Conservation (phyloP, 495 filamentous ascomycete species). For the Paragyromitra xinjiangensis region DNA sequence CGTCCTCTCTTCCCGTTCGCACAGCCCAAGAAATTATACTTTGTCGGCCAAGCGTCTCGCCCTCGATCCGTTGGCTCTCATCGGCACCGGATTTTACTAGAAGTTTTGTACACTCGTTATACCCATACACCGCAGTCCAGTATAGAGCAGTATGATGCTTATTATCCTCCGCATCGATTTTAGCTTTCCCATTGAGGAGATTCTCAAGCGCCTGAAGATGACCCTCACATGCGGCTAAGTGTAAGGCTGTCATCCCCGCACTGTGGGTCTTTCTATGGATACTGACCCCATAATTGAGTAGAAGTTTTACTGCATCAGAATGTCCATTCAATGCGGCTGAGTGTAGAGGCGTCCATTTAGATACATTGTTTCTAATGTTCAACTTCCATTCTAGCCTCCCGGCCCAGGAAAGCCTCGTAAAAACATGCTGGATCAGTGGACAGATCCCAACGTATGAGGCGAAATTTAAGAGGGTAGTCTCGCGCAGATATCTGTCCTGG, state of each 20-base stretch:
- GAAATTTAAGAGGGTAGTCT: not conserved
- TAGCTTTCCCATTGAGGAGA: not conserved
- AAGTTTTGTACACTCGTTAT: not conserved
- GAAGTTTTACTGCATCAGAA: not conserved
- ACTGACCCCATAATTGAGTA: not conserved
- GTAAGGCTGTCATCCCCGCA: not conserved
- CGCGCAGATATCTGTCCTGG: too few species aligned
- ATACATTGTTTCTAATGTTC: not conserved
- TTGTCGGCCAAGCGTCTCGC: slow-evolving; percentile 4
- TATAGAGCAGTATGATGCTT: not conserved
- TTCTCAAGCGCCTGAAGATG: not conserved
- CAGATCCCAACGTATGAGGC: slow-evolving; percentile 9
- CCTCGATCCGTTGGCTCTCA: not conserved
- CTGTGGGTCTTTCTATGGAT: not conserved
- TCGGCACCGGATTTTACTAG: not conserved
- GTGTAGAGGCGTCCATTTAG: not conserved
- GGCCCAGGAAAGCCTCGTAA: not conserved
- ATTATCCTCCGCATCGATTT: not conserved
- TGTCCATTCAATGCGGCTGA: not conserved
- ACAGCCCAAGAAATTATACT: not conserved
- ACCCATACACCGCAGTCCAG: not conserved
- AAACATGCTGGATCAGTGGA: not conserved
- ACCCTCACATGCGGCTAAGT: not conserved
- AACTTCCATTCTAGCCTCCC: not conserved
- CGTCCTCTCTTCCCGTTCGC: not conserved